phyloP scores from a whole-genome alignment of 768 basidiomycete genomes.

The Psilocybe azurescens region DNA sequence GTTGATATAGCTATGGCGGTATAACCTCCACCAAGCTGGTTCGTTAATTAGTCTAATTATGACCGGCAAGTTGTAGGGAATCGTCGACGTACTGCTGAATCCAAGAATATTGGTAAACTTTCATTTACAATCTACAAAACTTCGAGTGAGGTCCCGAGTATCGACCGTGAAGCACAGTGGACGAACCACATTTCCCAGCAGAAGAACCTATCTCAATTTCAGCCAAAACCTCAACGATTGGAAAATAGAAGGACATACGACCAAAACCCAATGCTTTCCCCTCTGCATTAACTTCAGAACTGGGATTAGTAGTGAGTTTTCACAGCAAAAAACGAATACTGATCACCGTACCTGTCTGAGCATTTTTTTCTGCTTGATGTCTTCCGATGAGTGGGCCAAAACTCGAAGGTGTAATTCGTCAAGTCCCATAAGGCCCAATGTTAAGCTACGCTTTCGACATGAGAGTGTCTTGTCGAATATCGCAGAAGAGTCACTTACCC shows the following conservation, averaged over 20 bases:
- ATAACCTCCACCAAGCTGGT: conserved; percentile 67
- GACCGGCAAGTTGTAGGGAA: neutral
- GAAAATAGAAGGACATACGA: conserved; percentile 52
- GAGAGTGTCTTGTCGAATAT: neutral
- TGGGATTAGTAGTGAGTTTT: neutral
- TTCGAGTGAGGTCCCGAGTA: neutral
- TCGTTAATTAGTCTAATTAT: neutral
- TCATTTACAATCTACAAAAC: conserved; percentile 72
- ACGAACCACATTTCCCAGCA: conserved; percentile 86
- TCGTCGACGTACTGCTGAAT: conserved; percentile 60
- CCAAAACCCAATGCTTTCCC: conserved; percentile 93
- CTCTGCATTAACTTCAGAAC: conserved; percentile 49
- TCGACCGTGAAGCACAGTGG: too few relatives aligned
- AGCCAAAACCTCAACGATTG: neutral
- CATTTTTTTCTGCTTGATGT: conserved; percentile 71
- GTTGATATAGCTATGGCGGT: conserved; percentile 81
- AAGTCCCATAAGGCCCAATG: conserved; percentile 94
- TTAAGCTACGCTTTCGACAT: conserved; percentile 56
- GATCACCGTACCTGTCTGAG: conserved; percentile 59
- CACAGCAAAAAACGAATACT: neutral
- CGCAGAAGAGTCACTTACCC: conserved; percentile 56
- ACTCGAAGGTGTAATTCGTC: conserved; percentile 92
- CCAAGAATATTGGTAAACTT: conserved; percentile 82
- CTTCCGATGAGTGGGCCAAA: conserved; percentile 78
- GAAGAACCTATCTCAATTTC: conserved; percentile 61